Base-by-base conservation (phyloP, 805 yeast genomes). In the Blastobotrys terrestris region DNA sequence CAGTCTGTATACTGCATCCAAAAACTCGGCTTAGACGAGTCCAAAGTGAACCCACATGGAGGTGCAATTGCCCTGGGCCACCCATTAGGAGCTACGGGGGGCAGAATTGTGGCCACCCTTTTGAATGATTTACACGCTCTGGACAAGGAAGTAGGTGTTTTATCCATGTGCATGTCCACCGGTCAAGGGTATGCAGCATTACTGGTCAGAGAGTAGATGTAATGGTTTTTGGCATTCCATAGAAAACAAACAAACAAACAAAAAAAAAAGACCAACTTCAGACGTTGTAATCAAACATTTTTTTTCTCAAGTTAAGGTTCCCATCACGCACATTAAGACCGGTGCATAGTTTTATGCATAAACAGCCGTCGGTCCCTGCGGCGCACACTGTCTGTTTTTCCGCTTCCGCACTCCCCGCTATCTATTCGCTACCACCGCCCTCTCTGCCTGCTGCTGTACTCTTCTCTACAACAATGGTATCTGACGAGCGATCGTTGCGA, bases 31-130 rank as follows among this genome's bases (percentile, higher is more conserved):
- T 67, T 89, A 53, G 82, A 82, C 55, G 70, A 72, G 26, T 78
- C 78, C 44, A 88, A 86, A 71, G 77, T 89, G 46, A 89, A 89
- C 67, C 89, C 83, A 48, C 85, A 87, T 67, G 96, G 96, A 72
- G 96, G 96, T 70, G 96, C 96, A 20, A 95, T 88, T 61, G 96
- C 96, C 42, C 69, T 89, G 60, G 96, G 96, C 40, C 96, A 89
- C 68, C 96, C 96, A 67, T 77, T 88, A 66, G 96, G 96, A 53
- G 85, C 92, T 42, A 62, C 67, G 21, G 71, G 74, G 2, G 81
- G 78, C 31, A 61, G 77, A 52, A 59, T 68, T 16, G 58, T 68
- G 14, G 62, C 72, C n/a, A 72, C 74, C 2, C 61, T 72, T 44
- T 45, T 71, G 39, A 69, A 70, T 46, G 73, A 71, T 3, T 61